These are phyloP conservation scores for Tausonia pullulans DNA, from an alignment of 1,284 basidiomycete species.

Conservation along the genomic window DNA sequence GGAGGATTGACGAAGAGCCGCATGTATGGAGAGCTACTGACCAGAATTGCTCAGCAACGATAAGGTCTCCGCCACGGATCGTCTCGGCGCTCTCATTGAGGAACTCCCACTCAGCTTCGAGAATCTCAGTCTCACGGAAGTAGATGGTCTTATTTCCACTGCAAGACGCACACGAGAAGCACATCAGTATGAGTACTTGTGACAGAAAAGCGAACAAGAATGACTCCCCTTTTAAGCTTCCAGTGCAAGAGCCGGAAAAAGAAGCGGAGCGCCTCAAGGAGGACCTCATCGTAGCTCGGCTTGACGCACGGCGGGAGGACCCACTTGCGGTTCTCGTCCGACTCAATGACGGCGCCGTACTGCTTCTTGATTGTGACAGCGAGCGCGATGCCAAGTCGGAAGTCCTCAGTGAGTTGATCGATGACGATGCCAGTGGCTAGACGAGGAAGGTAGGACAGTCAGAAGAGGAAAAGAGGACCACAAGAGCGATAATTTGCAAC, in stretches of 20 bases:
- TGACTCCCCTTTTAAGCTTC: conserved; percentile 61
- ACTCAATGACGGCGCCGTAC: conserved; percentile 75
- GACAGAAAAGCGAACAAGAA: too few species aligned
- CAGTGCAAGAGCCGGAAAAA: conserved; percentile 93
- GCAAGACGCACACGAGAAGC: too few species aligned
- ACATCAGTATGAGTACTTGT: too few species aligned
- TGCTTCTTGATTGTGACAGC: conserved; percentile 91
- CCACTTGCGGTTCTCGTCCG: conserved; percentile 82
- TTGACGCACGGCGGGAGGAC: conserved; percentile 75
- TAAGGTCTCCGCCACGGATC: conserved; percentile 73
- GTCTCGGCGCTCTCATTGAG: conserved; percentile 87
- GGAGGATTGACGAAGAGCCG: not conserved
- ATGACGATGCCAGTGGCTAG: conserved; percentile 63
- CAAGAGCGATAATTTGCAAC: too few species aligned
- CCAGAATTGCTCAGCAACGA: conserved; percentile 93
- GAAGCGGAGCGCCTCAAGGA: conserved; percentile 74
- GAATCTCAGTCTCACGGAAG: conserved; percentile 94
- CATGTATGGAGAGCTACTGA: conserved; percentile 32
- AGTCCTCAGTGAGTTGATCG: conserved; percentile 89
- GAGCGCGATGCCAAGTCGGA: conserved; percentile 81
- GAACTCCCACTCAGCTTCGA: conserved; percentile 93
- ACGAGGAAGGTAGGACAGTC: conserved; percentile 25
- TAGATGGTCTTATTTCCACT: conserved; percentile 78
- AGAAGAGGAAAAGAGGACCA: too few species aligned
- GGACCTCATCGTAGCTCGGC: conserved; percentile 77